Conservation (phyloP, 129 eudicot species). For the Scalesia atractyloides region DNA sequence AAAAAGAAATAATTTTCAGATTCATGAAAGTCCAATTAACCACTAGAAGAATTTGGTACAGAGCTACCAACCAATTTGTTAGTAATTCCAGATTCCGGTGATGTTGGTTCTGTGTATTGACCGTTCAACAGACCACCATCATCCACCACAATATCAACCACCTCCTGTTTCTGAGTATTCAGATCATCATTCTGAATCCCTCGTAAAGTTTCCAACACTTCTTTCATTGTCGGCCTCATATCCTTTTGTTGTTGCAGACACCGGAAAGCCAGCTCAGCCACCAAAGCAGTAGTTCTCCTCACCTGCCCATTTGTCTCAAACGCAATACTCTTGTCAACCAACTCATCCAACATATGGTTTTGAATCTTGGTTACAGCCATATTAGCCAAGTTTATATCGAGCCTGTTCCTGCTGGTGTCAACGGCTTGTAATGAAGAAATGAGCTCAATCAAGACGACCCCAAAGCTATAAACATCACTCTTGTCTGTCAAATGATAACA, state of each 20-base stretch:
- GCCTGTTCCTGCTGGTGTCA: constrained; percentile 69
- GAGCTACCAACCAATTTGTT: constrained; percentile 47
- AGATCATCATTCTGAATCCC: constrained; percentile 51
- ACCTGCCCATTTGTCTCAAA: constrained; percentile 47
- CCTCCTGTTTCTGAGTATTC: constrained; percentile 54
- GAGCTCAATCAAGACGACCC: constrained; percentile 88
- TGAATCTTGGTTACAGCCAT: constrained; percentile 80
- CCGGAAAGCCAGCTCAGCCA: constrained; percentile 75
- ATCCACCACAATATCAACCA: constrained; percentile 64
- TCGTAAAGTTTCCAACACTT: constrained; percentile 61
- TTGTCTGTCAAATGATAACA: constrained; percentile 81
- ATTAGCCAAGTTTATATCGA: constrained; percentile 73
- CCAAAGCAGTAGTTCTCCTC: constrained; percentile 64
- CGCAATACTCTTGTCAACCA: constrained; percentile 72
- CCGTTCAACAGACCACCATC: constrained; percentile 44
- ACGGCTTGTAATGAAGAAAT: constrained; percentile 84
- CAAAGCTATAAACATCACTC: constrained; percentile 93
- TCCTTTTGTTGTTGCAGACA: constrained; percentile 85
- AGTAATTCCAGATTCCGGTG: constrained; percentile 45
- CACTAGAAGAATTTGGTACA: constrained; percentile 38
- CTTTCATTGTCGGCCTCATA: constrained; percentile 90
- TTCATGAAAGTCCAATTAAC: constrained; percentile 26
- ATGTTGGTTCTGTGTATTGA: constrained; percentile 34
- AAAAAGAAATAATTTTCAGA: background rate
- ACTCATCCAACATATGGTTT: constrained; percentile 57